These are phyloP conservation scores for Scalesia atractyloides DNA, from an alignment of 129 eudicot species.

Conservation along the genomic window DNA sequence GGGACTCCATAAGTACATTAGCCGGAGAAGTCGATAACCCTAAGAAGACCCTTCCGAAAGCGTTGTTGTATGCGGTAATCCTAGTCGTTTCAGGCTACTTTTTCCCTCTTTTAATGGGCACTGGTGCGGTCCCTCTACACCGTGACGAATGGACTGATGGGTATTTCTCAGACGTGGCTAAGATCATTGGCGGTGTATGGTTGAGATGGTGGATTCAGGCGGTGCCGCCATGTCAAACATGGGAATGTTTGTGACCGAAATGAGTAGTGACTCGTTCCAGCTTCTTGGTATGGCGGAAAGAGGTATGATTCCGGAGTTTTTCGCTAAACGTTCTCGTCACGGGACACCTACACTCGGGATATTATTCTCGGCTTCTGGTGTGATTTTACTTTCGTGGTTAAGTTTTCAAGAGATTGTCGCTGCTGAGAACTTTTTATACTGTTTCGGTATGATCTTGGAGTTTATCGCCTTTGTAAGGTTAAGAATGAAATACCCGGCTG, in stretches of 20 bases:
- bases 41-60: constrained; percentile 67
- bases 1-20: constrained; percentile 79
- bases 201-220: constrained; percentile 75
- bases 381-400: constrained; percentile 70
- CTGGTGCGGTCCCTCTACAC: constrained; percentile 64
- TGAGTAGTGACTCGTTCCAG: constrained; percentile 82
- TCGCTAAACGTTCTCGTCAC: constrained; percentile 65
- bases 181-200: constrained; percentile 68
- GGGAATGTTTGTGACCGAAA: constrained; percentile 91
- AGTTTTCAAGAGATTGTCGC: constrained; percentile 79
- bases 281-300: constrained; percentile 94
- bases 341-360: constrained; percentile 77
- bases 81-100: constrained; percentile 66
- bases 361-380: constrained; percentile 74
- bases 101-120: constrained; percentile 62
- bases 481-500: constrained; percentile 55
- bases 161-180: constrained; percentile 70
- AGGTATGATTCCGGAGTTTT: constrained; percentile 73
- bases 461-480: constrained; percentile 62
- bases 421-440: constrained; percentile 70
- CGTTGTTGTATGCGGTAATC: constrained; percentile 59
- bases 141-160: constrained; percentile 74
- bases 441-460: constrained; percentile 81
- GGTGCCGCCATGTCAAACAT: constrained; percentile 77
- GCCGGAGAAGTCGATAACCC: constrained; percentile 82